A percentile compares a stretch with the other conserved stretches of the same genome.
Conservation (phyloP, 257 asterid genomes). For the Thymus mandschuricus region DNA sequence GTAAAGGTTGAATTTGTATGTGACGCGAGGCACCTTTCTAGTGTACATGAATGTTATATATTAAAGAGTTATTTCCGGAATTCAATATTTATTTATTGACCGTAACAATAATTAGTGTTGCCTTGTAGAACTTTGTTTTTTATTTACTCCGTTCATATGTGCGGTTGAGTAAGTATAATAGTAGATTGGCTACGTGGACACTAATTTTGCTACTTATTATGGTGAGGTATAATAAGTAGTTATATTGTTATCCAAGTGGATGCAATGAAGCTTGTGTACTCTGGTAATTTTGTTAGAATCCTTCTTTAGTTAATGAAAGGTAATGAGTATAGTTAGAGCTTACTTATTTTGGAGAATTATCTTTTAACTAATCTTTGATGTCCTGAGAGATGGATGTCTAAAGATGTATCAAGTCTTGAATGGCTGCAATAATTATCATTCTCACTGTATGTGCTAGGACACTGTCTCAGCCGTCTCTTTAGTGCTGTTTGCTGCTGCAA, state of each 20-base stretch:
- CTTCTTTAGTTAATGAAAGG: conserved; percentile 2
- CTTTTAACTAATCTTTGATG: conserved; percentile 3
- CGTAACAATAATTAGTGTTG: neutral
- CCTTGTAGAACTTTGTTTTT: neutral
- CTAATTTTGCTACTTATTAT: neutral
- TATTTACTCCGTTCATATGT: neutral
- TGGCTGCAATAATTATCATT: conserved; percentile 6
- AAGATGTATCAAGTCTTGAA: neutral
- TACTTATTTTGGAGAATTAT: neutral
- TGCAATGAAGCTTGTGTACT: conserved; percentile 17
- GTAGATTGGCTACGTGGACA: neutral
- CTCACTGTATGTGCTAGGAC: neutral
- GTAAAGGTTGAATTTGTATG: neutral
- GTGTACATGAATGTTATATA: too few relatives aligned
- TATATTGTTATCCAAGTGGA: neutral
- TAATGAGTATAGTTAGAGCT: neutral
- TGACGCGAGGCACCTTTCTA: neutral
- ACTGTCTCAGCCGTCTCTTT: neutral
- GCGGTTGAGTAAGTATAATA: conserved; percentile 6
- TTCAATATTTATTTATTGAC: neutral
- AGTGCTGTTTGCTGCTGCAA: conserved; percentile 7
- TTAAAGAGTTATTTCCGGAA: neutral
- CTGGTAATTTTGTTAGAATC: neutral
- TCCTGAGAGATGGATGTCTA: conserved; percentile 18
- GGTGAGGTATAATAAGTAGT: neutral